Conservation (phyloP, 2,329 filamentous ascomycete species). For the Penicillium sp. region DNA sequence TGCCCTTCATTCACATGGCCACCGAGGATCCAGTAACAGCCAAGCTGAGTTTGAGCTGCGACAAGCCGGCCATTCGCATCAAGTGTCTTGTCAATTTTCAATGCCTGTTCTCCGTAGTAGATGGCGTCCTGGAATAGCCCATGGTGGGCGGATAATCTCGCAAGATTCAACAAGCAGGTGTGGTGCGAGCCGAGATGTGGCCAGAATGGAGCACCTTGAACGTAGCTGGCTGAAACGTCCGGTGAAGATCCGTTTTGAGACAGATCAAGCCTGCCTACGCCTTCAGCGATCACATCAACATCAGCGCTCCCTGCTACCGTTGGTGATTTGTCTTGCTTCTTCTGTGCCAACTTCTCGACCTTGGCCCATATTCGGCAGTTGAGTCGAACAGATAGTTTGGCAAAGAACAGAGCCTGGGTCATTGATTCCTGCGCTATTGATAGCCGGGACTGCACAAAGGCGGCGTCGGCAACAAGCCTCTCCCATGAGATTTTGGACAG, state of each 20-base stretch:
- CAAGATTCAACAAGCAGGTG: constrained; percentile 69
- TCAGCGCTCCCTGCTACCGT: constrained; percentile 25
- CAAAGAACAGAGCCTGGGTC: constrained; percentile 48
- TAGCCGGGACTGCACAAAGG: constrained; percentile 64
- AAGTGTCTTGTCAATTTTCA: constrained; percentile 70
- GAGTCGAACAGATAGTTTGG: constrained; percentile 49
- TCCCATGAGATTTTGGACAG: constrained; percentile 48
- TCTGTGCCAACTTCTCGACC: constrained; percentile 46
- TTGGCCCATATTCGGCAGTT: constrained; percentile 54
- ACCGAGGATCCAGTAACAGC: constrained; percentile 50
- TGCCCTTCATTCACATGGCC: constrained; percentile 51
- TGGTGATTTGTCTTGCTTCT: constrained; percentile 32
- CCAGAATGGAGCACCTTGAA: constrained; percentile 72
- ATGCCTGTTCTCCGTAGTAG: constrained; percentile 81
- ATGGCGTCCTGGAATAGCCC: constrained; percentile 85
- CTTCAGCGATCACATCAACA: constrained; percentile 38
- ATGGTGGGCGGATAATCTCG: constrained; percentile 74
- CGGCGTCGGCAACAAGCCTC: constrained; percentile 58
- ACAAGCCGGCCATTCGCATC: constrained; percentile 57
- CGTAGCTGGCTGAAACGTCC: constrained; percentile 45
- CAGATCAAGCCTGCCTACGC: constrained; percentile 41
- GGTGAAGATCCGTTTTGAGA: constrained; percentile 32
- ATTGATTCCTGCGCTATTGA: constrained; percentile 56
- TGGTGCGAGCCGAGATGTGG: constrained; percentile 71
- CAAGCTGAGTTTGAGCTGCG: constrained; percentile 48